Conservation (phyloP, 2,329 filamentous ascomycete species). For the Cordyceps cicadae region DNA sequence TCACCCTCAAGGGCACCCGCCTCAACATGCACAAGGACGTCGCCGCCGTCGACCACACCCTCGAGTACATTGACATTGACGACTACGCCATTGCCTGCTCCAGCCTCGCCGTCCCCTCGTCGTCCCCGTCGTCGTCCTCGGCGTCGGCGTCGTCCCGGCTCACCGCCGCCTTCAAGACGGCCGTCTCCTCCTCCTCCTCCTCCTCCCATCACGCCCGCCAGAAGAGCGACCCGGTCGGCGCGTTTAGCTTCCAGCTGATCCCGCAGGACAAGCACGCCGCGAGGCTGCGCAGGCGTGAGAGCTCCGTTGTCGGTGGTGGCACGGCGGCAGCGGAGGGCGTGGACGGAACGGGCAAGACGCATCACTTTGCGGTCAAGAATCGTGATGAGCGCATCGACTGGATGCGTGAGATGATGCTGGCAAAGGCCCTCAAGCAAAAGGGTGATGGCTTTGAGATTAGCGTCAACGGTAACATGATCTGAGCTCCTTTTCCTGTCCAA, state of each 20-base stretch:
- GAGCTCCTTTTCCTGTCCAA: slow-evolving; percentile 11
- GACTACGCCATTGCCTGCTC: slow-evolving; percentile 85
- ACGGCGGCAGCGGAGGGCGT: slow-evolving; percentile 33
- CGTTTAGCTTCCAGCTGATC: slow-evolving; percentile 80
- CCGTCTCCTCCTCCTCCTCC: slow-evolving; percentile 39
- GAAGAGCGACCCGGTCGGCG: slow-evolving; percentile 52
- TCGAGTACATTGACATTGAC: slow-evolving; percentile 79
- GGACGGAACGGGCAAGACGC: slow-evolving; percentile 68
- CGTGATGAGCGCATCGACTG: slow-evolving; percentile 92
- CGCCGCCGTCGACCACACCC: slow-evolving; percentile 43
- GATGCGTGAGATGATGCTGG: slow-evolving; percentile 91
- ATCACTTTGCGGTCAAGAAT: slow-evolving; percentile 85
- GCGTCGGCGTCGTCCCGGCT: slow-evolving; percentile 73
- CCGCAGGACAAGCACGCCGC: slow-evolving; percentile 54
- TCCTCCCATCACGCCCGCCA: slow-evolving; percentile 31
- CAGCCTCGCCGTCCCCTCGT: slow-evolving; percentile 57
- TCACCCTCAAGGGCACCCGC: slow-evolving; percentile 69
- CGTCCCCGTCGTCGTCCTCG: slow-evolving; percentile 41
- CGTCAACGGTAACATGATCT: slow-evolving; percentile 73
- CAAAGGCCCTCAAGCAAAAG: slow-evolving; percentile 79
- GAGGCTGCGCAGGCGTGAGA: slow-evolving; percentile 46
- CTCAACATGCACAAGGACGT: slow-evolving; percentile 67
- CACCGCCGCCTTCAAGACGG: slow-evolving; percentile 75
- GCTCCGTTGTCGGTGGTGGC: slow-evolving; percentile 28
- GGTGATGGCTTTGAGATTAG: slow-evolving; percentile 74